phyloP scores from a whole-genome alignment of 352 stramenopile species.

The Pythium oligandrum region DNA sequence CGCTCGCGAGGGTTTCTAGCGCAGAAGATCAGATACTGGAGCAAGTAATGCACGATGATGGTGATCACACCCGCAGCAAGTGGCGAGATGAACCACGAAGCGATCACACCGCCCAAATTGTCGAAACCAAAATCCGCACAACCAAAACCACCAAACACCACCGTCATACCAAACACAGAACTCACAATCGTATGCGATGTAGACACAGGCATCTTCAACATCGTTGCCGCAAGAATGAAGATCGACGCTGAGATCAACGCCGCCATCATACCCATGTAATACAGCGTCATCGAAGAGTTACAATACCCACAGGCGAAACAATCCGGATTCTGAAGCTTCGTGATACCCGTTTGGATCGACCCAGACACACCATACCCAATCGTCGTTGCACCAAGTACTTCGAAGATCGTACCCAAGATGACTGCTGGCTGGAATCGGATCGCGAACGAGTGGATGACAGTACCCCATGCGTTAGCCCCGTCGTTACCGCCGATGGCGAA shows the following conservation, averaged over 20 bases:
- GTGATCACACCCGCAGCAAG: slow-evolving; percentile 41
- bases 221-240: slow-evolving; percentile 54
- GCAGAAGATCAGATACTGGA: slow-evolving; percentile 44
- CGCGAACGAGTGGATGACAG: slow-evolving; percentile 62
- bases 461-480: slow-evolving; percentile 85
- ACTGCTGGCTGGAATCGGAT: slow-evolving; percentile 68
- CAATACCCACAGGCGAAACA: slow-evolving; percentile 34
- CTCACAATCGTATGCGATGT: slow-evolving; percentile 74
- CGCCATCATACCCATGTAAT: slow-evolving; percentile 62
- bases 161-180: slow-evolving; percentile 60
- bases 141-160: slow-evolving; percentile 30
- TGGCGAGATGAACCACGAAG: slow-evolving; percentile 65
- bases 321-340: slow-evolving; percentile 14
- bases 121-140: slow-evolving; percentile 42
- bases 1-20: slow-evolving; percentile 23
- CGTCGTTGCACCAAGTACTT: slow-evolving; percentile 77
- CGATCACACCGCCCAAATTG: slow-evolving; percentile 49
- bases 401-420: slow-evolving; percentile 65
- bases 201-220: slow-evolving; percentile 57
- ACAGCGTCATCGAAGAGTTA: slow-evolving; percentile 49
- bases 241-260: slow-evolving; percentile 37
- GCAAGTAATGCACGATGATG: slow-evolving; percentile 49
- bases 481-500: slow-evolving; percentile 76
- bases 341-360: slow-evolving; percentile 60
- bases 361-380: slow-evolving; percentile 70